These are phyloP conservation scores for Cinnamomum micranthum DNA, from an alignment of 164 flowering plant species.

Conservation along the genomic window DNA sequence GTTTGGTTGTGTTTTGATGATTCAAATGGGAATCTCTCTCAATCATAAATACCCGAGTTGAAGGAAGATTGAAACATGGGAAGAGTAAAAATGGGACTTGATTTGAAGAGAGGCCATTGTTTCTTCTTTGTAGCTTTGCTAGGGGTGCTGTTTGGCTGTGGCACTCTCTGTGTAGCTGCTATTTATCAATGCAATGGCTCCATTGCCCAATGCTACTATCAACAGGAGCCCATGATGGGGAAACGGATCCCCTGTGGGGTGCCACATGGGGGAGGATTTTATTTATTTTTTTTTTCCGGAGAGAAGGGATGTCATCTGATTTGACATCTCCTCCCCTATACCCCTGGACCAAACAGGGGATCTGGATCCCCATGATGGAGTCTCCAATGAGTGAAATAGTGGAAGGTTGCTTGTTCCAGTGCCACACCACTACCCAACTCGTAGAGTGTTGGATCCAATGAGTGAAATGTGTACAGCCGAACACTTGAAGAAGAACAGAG, in stretches of 20 bases:
- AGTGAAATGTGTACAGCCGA: fast-evolving
- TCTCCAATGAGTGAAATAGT: background rate
- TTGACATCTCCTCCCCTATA: too few species aligned
- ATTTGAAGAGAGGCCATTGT: too few species aligned
- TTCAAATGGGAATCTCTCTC: too few species aligned
- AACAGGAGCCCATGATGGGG: background rate
- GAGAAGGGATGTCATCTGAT: too few species aligned
- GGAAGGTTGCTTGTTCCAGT: background rate
- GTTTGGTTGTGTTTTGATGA: too few species aligned
- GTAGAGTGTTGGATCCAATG: too few species aligned
- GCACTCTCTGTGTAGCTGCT: background rate
- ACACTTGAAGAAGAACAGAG: too few species aligned
- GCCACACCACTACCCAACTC: too few species aligned
- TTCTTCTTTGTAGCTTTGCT: background rate
- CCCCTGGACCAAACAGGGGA: too few species aligned
- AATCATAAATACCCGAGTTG: background rate
- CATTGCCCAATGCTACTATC: background rate
- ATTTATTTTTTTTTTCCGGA: too few species aligned
- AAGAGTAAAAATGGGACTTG: background rate
- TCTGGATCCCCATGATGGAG: background rate
- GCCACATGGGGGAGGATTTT: too few species aligned
- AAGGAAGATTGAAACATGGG: background rate
- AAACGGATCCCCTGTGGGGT: too few species aligned
- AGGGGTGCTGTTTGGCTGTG: background rate
- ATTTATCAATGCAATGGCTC: background rate